Evolutionary conservation across 2,329 filamentous ascomycete genomes (phyloP).

Genomic region (Coniochaeta prunicola): DNA sequence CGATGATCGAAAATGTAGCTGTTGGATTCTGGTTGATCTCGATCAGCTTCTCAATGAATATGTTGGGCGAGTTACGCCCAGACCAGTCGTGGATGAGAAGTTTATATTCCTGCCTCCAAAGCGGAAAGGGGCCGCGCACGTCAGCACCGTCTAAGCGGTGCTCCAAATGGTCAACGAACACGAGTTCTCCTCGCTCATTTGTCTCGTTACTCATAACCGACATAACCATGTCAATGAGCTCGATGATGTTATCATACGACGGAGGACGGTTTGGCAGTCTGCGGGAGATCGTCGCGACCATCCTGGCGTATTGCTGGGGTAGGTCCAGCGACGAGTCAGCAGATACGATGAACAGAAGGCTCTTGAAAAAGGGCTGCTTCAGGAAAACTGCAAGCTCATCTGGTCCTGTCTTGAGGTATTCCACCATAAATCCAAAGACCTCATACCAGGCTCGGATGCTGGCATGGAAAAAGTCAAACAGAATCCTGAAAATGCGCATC

Average conservation of each 20-base stretch:
- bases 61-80: constrained; percentile 16
- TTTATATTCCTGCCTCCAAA: constrained; percentile 38
- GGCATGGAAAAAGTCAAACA: constrained; percentile 58
- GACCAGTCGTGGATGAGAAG: constrained; percentile 36
- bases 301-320: constrained; percentile 45
- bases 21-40: constrained; percentile 48
- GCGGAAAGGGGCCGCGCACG: constrained; percentile 27
- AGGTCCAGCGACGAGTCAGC: constrained; percentile 49
- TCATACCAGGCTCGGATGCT: constrained; percentile 66
- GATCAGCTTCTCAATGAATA: constrained; percentile 62
- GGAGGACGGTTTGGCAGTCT: constrained; percentile 42
- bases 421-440: constrained; percentile 63
- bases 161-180: constrained; percentile 27
- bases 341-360: constrained; percentile 51
- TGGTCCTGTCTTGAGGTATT: constrained; percentile 56
- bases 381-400: constrained; percentile 53
- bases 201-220: constrained; percentile 22
- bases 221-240: constrained; percentile 39
- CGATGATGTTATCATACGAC: constrained; percentile 46
- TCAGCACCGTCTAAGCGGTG: constrained; percentile 29
- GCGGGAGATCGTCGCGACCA: constrained; percentile 45
- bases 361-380: constrained; percentile 51
- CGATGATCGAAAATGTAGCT: constrained; percentile 49
- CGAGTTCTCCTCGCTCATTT: constrained; percentile 19
- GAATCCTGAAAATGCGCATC: constrained; percentile 40